Evolutionary conservation across 495 filamentous ascomycete species (phyloP), one percentile per base, ranked within the genome.

Genomic region (Tuber indicum): DNA sequence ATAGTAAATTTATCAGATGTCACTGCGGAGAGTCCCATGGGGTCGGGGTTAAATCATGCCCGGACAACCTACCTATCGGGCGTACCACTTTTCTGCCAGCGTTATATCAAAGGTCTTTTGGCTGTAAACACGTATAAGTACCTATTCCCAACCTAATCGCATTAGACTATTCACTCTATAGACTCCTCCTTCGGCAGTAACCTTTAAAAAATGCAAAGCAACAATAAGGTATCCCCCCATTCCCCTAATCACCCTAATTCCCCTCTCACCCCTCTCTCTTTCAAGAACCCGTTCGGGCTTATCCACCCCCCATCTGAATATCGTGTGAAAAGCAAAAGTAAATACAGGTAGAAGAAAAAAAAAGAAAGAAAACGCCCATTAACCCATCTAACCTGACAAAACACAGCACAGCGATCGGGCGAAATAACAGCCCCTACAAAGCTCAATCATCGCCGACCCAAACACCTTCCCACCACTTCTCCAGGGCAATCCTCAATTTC

Each of bases 381-480:
- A 75, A 75, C 41, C 49, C 58, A 66, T 66, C 58, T 32, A 66
- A 66, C n/a, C 74, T 42, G 58, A 72, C 58, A 66, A 7, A 45
- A 46, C 44, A 45, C 58, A 52, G 6, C 45, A 7, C 69, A 26
- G 17, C 41, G 10, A 71, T 43, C 21, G 58, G 72, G 26, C 19
- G 2, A 72, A 45, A 36, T 21, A 66, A 71, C 71, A 70, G 19
- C 23, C 44, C 21, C 44, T n/a, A 36, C 44, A 69, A n/a, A 39
- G 73, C 32, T 44, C 21, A 75, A 39, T 74, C 70, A 26, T 41
- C 69, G 43, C 78, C 80, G 42, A 23, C 71, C 77, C 78, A 84
- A 41, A 84, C 75, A 1, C 74, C 76, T 12, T 73, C 75, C 78
- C 82, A 82, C 81, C 82, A 84, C 21, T 81, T 78, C 72, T 84